Percentiles rank a stretch among this genome's conserved stretches.
phyloP scores from a whole-genome alignment of 345 rosid species.

The Raphanus sativus region DNA sequence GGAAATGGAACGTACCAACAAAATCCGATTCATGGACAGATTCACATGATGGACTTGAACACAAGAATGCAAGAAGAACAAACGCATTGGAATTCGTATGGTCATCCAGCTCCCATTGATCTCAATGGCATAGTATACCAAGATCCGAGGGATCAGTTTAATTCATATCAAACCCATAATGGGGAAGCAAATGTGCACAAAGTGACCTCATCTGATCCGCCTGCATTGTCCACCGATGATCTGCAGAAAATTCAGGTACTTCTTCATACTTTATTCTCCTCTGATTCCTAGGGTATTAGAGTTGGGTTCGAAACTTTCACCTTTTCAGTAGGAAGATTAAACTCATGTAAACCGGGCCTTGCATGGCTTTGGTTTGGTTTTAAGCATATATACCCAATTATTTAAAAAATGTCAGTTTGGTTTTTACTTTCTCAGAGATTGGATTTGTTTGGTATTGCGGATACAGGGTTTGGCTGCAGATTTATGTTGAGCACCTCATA shows the following conservation, averaged over 20 bases:
- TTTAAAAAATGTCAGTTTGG: neutral
- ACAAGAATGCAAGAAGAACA: constrained; percentile 49
- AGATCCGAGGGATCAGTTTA: constrained; percentile 45
- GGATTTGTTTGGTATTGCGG: neutral
- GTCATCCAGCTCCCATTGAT: constrained; percentile 49
- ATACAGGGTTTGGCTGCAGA: constrained; percentile 1
- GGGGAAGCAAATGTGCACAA: constrained; percentile 44
- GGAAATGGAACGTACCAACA: constrained; percentile 56
- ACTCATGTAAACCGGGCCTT: constrained; percentile 4
- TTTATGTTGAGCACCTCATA: constrained; percentile 1
- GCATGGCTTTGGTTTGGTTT: constrained; percentile 1
- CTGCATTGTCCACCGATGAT: constrained; percentile 61
- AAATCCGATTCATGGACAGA: constrained; percentile 34
- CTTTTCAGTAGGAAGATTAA: neutral
- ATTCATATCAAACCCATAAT: constrained; percentile 31
- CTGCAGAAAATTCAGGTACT: constrained; percentile 75
- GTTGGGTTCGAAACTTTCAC: neutral
- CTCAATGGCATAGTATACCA: constrained; percentile 60
- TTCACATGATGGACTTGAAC: constrained; percentile 58
- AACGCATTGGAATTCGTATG: constrained; percentile 33
- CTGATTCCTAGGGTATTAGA: constrained; percentile 5
- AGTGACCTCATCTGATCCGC: constrained; percentile 41
- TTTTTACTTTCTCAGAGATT: neutral
- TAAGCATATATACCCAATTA: neutral
- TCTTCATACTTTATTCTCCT: neutral